phyloP scores from a whole-genome alignment of 2,329 filamentous ascomycete species.

The Pseudogymnoascus sp. region DNA sequence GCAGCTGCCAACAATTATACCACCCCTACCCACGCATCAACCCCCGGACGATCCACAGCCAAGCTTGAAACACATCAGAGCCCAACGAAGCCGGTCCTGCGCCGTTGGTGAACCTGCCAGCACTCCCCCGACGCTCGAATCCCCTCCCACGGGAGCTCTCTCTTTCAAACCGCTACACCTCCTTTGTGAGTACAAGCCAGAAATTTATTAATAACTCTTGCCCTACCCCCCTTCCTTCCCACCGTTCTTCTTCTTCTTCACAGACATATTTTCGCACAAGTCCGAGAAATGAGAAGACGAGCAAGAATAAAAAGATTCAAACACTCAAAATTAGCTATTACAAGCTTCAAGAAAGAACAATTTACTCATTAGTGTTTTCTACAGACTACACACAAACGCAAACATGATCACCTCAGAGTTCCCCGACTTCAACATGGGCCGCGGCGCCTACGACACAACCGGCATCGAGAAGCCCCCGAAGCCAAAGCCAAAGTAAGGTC shows the following conservation, averaged over 20 bases:
- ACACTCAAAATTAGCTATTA: neutral
- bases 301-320: neutral
- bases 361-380: neutral
- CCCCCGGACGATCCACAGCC: neutral
- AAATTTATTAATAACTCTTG: neutral
- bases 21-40: neutral
- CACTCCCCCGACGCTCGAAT: neutral
- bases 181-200: neutral
- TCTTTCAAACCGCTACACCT: neutral
- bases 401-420: conserved; percentile 25
- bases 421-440: conserved; percentile 38
- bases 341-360: neutral
- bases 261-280: neutral
- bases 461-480: conserved; percentile 38
- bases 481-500: conserved; percentile 2
- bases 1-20: neutral
- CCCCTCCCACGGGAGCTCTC: neutral
- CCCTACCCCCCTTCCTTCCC: neutral
- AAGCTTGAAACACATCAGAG: neutral
- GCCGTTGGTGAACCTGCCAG: neutral
- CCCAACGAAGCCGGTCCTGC: neutral
- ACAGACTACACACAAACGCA: neutral
- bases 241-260: neutral
- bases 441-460: conserved; percentile 46
- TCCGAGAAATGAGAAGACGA: neutral